Conservation (phyloP, 345 rosid species). For the Populus alba region DNA sequence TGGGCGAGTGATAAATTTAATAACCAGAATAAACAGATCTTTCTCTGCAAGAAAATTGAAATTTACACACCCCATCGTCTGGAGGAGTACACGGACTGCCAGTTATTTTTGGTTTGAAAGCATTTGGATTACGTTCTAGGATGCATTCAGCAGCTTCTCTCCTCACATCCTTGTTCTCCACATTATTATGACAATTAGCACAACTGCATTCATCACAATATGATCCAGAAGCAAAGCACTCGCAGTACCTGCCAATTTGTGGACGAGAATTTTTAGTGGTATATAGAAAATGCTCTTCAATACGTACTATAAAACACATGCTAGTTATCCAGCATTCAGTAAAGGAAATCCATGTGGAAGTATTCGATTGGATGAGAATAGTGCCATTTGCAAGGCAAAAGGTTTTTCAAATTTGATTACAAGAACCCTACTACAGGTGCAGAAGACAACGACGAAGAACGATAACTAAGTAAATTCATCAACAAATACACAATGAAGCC, state of each 20-base stretch:
- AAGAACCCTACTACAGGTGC: neutral
- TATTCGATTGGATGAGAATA: no score
- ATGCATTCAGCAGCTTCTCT: conserved; percentile 31
- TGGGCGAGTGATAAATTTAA: neutral
- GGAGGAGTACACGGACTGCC: conserved; percentile 12
- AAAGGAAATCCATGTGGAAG: neutral
- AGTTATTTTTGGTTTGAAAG: conserved; percentile 36
- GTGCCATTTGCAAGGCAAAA: no score
- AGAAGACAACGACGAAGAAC: neutral
- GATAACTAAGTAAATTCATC: neutral
- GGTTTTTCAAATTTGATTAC: no score
- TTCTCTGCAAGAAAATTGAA: neutral
- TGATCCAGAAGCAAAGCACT: conserved; percentile 52
- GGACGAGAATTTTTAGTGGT: neutral
- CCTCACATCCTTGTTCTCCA: conserved; percentile 34
- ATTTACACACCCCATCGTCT: conserved; percentile 32
- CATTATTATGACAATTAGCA: conserved; percentile 41
- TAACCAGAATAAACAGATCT: neutral
- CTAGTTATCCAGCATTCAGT: neutral
- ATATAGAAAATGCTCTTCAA: neutral
- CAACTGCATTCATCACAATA: conserved; percentile 53
- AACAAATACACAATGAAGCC: no score
- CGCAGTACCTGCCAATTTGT: conserved; percentile 45
- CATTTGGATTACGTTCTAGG: conserved; percentile 45
- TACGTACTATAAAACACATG: neutral